Percentiles rank a stretch among this genome's conserved stretches.
Evolutionary conservation across 441 rosid genomes (phyloP).

Genomic region (Geranium incanum): DNA sequence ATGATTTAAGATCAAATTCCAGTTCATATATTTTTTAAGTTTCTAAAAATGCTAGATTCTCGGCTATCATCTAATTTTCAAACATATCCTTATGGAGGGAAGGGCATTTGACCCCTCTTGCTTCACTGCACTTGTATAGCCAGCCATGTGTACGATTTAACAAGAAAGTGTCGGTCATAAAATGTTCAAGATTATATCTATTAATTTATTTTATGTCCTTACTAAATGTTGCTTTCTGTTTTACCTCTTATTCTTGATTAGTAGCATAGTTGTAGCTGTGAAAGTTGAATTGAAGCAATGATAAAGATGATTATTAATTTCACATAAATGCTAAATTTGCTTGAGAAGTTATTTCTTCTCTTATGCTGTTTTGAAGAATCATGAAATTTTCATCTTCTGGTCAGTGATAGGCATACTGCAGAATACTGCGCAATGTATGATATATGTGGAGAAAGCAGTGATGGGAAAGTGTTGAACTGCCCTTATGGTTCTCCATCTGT

Average conservation of each 20-base stretch:
- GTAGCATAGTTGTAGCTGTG: slow-evolving; percentile 5
- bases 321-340: slow-evolving; percentile 11
- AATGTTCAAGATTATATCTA: neutral
- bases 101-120: neutral
- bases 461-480: slow-evolving; percentile 63
- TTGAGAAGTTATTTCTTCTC: slow-evolving; percentile 5
- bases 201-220: neutral
- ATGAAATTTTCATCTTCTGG: slow-evolving; percentile 15
- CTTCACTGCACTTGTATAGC: neutral
- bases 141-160: neutral
- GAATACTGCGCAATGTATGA: slow-evolving; percentile 69
- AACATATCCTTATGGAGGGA: neutral
- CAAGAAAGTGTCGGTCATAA: neutral
- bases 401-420: slow-evolving; percentile 42
- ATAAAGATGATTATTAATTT: slow-evolving; percentile 8
- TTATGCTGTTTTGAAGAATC: slow-evolving; percentile 7
- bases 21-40: no score
- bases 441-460: slow-evolving; percentile 64
- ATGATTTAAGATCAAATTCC: neutral
- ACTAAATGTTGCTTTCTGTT: neutral
- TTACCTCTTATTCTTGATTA: neutral
- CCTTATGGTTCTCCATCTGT: slow-evolving; percentile 52
- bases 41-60: neutral
- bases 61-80: neutral
- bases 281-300: neutral